Base-by-base conservation (phyloP, 2,329 filamentous ascomycete species). In the Chrysoporthe puriensis region DNA sequence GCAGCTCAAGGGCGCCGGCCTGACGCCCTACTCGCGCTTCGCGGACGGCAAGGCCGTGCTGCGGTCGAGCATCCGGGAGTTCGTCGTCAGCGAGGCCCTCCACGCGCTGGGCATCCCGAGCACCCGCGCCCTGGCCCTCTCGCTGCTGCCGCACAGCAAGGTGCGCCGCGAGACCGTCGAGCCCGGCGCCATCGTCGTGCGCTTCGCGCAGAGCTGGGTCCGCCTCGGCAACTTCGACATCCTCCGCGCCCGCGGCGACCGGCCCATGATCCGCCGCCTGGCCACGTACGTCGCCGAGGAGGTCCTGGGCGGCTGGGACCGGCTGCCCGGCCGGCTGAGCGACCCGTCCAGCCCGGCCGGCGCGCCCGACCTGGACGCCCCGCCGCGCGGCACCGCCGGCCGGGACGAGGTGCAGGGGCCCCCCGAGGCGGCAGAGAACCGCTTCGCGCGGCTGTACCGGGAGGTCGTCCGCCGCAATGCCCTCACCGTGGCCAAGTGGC, bases 151-250 rank as follows among this genome's bases (percentile, higher is more conserved):
- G 0, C 84, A 92, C 63, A 85, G 86, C 42, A 88, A 85, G 70
- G 94, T 97, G 0, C 77, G 89, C 44, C 86, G 96, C 66, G 63
- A 64, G 63, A 96, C 86, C 4, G 79, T 91, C 2, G 96, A 99
- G 78, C 94, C 95, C 0, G 95, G 94, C 16, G 96, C 96, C 11
- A 96, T 99, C 69, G 96, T 99, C 14, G 86, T 93, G 40, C 88
- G 96, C 13, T 97, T 97, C 75, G 96, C 96, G 0, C 89, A 97
- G 77, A 91, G 87, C 21, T 99, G 96, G 96, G 79, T 99, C 58
- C 86, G 96, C 34, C 88, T 99, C 62, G 96, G 96, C n/a, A 98
- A 91, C 26, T 99, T 99, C 76, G 96, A 99, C 74, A 85, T 99
- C n/a, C 85, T 94, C 9, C 88, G 94, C 50, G 90, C 91, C 4